These are phyloP conservation scores for Arachis monticola DNA, from an alignment of 331 rosid genomes.

Conservation along the genomic window DNA sequence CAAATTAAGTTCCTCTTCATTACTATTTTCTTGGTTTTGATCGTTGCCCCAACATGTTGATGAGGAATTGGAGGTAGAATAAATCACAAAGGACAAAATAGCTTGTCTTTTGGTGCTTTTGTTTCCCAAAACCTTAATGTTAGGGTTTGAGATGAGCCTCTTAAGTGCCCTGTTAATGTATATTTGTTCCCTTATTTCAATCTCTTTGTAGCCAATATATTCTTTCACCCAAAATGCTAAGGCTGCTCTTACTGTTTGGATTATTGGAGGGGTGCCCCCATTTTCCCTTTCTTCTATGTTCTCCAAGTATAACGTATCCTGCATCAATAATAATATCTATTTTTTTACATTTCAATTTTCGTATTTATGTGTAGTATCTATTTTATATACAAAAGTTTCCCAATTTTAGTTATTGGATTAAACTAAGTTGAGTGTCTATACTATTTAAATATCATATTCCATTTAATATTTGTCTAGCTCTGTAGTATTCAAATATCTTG, in stretches of 20 bases:
- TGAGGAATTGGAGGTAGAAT: slow-evolving; percentile 48
- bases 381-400: too few relatives aligned
- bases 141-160: slow-evolving; percentile 59
- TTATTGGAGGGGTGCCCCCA: slow-evolving; percentile 85
- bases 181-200: slow-evolving; percentile 60
- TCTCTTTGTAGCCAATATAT: slow-evolving; percentile 55
- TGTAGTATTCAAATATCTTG: too few relatives aligned
- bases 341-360: neutral
- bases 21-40: neutral
- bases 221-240: slow-evolving; percentile 91
- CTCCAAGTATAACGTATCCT: slow-evolving; percentile 76
- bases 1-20: slow-evolving; percentile 37
- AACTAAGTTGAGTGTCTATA: too few relatives aligned
- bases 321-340: neutral
- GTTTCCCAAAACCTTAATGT: slow-evolving; percentile 66
- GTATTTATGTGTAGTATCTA: too few relatives aligned
- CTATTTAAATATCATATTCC: too few relatives aligned
- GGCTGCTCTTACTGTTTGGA: slow-evolving; percentile 81
- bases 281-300: slow-evolving; percentile 84
- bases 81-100: slow-evolving; percentile 68
- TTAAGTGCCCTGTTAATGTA: slow-evolving; percentile 56
- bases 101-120: slow-evolving; percentile 61
- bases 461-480: too few relatives aligned
- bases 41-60: neutral
- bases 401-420: too few relatives aligned